phyloP scores from a whole-genome alignment of 768 basidiomycete species.

The Panaeolus cyanescens region DNA sequence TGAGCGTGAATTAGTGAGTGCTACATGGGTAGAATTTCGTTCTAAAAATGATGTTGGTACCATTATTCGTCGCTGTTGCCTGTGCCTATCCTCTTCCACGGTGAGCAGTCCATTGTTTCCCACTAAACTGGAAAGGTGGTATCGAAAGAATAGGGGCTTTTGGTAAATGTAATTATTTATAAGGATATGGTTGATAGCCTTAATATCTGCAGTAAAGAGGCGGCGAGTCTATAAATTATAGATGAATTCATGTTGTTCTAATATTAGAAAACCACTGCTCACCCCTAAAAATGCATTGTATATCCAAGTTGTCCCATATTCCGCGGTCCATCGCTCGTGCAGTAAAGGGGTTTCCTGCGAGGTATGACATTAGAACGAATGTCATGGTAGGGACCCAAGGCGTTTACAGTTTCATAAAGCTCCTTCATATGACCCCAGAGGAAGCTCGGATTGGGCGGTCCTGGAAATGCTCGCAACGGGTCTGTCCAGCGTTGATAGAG shows the following conservation, averaged over 20 bases:
- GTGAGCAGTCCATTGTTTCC: slow-evolving; percentile 46
- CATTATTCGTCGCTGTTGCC: slow-evolving; percentile 48
- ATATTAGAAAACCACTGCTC: slow-evolving; percentile 10
- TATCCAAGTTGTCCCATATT: slow-evolving; percentile 47
- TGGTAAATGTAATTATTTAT: slow-evolving; percentile 54
- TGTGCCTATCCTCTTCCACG: slow-evolving; percentile 47
- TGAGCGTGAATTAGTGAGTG: no score
- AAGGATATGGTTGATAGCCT: slow-evolving; percentile 67
- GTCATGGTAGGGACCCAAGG: neutral
- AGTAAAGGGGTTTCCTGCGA: slow-evolving; percentile 35
- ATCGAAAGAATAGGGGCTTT: slow-evolving; percentile 47
- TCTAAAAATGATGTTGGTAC: no score
- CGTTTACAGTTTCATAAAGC: slow-evolving; percentile 39
- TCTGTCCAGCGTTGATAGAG: slow-evolving; percentile 36
- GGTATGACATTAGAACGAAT: neutral
- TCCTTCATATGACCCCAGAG: slow-evolving; percentile 50
- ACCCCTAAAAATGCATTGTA: slow-evolving; percentile 50
- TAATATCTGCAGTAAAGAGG: slow-evolving; percentile 58
- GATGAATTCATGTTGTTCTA: neutral
- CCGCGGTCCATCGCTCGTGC: slow-evolving; percentile 46
- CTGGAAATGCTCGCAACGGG: slow-evolving; percentile 47
- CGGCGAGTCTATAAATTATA: slow-evolving; percentile 28
- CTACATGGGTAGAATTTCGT: no score
- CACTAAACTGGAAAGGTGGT: slow-evolving; percentile 39
- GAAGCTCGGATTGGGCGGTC: slow-evolving; percentile 45